A percentile compares a stretch with the other conserved stretches of the same genome.
Evolutionary conservation across 2,329 filamentous ascomycete species (phyloP).

Genomic region (Cyphellophora europaea): DNA sequence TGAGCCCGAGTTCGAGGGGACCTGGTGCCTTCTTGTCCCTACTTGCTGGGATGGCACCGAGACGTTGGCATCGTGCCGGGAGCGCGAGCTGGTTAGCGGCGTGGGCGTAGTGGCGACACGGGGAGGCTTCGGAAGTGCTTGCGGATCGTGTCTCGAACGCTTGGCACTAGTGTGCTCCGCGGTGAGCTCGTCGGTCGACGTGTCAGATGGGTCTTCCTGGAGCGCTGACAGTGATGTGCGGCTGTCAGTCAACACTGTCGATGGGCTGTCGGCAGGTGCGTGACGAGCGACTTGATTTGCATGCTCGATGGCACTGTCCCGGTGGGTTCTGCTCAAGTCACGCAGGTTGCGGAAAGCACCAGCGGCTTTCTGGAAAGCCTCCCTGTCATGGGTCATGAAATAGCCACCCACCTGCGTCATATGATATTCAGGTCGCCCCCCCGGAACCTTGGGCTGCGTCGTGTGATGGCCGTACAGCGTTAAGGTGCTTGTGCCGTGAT

Average conservation of each 20-base stretch:
- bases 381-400: slow-evolving; percentile 19
- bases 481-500: slow-evolving; percentile 27
- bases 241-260: slow-evolving; percentile 5
- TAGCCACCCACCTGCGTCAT: slow-evolving; percentile 29
- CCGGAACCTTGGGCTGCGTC: slow-evolving; percentile 22
- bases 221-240: slow-evolving; percentile 3
- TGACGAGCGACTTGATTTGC: slow-evolving; percentile 19
- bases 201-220: slow-evolving; percentile 5
- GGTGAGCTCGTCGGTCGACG: slow-evolving; percentile 41
- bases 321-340: slow-evolving; percentile 28
- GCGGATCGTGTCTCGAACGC: no score
- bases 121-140: no score
- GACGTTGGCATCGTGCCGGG: no score
- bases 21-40: no score
- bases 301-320: slow-evolving; percentile 26
- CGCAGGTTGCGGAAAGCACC: slow-evolving; percentile 31
- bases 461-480: slow-evolving; percentile 30
- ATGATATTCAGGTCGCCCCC: slow-evolving; percentile 26
- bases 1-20: no score
- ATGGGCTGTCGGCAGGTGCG: slow-evolving; percentile 1
- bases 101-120: no score
- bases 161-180: no score
- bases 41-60: no score
- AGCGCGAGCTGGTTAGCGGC: no score
- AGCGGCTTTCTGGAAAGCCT: slow-evolving; percentile 26